Percentiles rank a stretch among this genome's conserved stretches.
phyloP scores from a whole-genome alignment of 2,329 filamentous ascomycete species.

The Cryphonectria carpinicola region DNA sequence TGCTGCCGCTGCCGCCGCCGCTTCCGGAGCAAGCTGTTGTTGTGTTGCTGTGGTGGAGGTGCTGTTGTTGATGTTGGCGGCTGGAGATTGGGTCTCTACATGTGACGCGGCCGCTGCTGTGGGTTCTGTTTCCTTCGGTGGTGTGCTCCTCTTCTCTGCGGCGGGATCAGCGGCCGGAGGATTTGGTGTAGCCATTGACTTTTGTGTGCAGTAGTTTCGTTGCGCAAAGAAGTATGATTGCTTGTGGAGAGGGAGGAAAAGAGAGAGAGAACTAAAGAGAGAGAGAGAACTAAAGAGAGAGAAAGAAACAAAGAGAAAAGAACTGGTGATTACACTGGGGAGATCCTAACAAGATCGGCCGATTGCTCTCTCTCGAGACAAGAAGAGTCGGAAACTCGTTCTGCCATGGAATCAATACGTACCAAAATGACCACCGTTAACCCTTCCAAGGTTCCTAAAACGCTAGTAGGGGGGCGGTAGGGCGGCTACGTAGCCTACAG shows the following conservation, averaged over 20 bases:
- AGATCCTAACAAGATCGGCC: no score
- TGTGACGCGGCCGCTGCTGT: neutral
- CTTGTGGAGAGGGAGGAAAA: neutral
- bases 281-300: neutral
- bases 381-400: no score
- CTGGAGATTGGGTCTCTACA: constrained; percentile 11
- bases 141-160: neutral
- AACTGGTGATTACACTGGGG: no score
- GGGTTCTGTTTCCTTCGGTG: constrained; percentile 3
- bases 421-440: no score
- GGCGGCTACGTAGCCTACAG: no score
- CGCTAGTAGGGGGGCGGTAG: no score
- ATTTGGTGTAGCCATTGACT: constrained; percentile 22
- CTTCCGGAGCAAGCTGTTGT: constrained; percentile 1
- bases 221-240: neutral
- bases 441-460: no score
- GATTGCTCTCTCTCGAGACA: no score
- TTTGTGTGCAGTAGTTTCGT: neutral
- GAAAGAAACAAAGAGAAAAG: no score
- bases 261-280: no score
- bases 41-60: neutral
- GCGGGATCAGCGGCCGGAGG: constrained; percentile 6
- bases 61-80: neutral
- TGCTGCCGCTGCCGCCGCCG: neutral
- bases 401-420: no score